Conservation (phyloP, 78 protist genomes). For the Cyanophora paradoxa region DNA sequence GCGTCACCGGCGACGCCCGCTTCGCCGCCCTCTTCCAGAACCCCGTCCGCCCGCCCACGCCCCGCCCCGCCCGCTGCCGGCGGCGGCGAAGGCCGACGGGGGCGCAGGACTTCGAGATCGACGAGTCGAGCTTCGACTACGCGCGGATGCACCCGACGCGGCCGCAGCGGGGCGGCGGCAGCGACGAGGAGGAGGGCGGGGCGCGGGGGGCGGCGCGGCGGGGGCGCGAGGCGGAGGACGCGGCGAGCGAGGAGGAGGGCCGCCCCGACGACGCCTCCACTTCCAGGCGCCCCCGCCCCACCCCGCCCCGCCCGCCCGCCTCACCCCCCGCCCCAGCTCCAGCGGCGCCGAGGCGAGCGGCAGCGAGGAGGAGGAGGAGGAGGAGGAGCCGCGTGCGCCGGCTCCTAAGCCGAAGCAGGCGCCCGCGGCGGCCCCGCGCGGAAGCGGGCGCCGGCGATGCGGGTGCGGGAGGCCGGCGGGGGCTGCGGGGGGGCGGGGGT, state of each 20-base stretch:
- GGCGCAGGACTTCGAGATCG: constrained; percentile 4
- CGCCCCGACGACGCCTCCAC: background rate
- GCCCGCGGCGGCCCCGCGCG: background rate
- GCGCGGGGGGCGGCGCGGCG: background rate
- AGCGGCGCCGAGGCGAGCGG: background rate
- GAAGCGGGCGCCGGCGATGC: background rate
- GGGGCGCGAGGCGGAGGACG: background rate
- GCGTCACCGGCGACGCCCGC: background rate
- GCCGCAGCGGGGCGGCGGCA: background rate
- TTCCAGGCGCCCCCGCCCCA: no score
- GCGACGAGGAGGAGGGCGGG: background rate
- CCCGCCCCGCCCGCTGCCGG: background rate
- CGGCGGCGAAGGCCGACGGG: background rate
- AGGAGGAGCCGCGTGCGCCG: background rate
- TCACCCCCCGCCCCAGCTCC: no score
- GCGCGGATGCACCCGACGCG: background rate
- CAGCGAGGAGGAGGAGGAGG: background rate
- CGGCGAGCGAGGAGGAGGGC: background rate
- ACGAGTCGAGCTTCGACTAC: background rate
- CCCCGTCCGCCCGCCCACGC: background rate
- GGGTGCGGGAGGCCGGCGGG: background rate
- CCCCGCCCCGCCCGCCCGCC: no score
- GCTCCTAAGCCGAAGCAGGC: background rate
- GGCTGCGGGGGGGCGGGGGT: background rate
- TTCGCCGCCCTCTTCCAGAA: background rate